Evolutionary conservation across 192 early-diverging fungal genomes (phyloP).

Genomic region (Backusella sp.): DNA sequence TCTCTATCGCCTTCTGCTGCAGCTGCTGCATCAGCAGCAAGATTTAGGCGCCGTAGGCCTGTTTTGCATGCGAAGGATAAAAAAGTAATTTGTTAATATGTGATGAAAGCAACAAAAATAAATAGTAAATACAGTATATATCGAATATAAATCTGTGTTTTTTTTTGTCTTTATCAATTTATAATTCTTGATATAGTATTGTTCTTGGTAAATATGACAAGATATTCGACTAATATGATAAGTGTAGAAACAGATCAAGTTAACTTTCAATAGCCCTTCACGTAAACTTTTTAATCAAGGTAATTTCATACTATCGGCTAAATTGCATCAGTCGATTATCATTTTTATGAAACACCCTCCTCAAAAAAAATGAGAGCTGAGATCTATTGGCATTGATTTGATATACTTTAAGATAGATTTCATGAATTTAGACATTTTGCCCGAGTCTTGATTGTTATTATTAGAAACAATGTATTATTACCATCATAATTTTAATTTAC

Average conservation of each 20-base stretch:
- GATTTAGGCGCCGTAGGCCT: not conserved
- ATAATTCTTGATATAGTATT: not conserved
- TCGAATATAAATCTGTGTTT: not conserved
- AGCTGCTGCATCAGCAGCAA: slow-evolving; percentile 3
- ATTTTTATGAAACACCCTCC: not conserved
- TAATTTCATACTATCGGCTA: not conserved
- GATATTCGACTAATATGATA: not conserved
- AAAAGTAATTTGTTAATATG: not conserved
- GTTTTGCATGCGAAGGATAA: not conserved
- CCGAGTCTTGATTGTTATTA: not conserved
- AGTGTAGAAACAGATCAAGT: not conserved
- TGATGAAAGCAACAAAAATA: not conserved
- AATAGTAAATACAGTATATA: not conserved
- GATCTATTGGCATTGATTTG: not conserved
- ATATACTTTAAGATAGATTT: not conserved
- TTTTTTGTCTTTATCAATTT: not conserved
- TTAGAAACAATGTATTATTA: not conserved
- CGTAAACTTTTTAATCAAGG: not conserved
- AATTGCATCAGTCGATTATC: not conserved
- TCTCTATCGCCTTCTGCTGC: slow-evolving; percentile 3
- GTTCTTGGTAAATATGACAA: not conserved
- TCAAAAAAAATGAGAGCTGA: not conserved
- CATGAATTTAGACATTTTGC: not conserved
- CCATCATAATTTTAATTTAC: not conserved
- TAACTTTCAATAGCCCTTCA: not conserved